Evolutionary conservation across 1,284 basidiomycete species (phyloP), one percentile per base, ranked within the genome.

Genomic region (Tylopilus sp.): DNA sequence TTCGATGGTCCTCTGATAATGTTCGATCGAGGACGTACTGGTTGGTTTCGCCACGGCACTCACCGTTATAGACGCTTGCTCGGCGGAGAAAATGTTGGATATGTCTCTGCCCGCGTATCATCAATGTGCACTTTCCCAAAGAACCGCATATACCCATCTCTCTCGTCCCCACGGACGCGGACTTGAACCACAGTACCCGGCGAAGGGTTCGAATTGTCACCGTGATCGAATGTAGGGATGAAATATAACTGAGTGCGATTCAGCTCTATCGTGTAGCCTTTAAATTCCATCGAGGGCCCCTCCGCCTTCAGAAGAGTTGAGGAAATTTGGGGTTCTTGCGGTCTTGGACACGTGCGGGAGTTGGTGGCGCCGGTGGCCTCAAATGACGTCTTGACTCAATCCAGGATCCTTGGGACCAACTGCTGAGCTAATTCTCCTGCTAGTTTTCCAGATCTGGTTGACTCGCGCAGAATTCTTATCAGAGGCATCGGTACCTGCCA

Each of bases 231-330:
- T 11, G 46, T 6, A 16, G 62, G 64, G 6, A 63, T 38, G 37
- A 64, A 64, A 36, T 66, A 56, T 16, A 63, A 28, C 16, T 48
- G 59, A 11, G 61, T 63, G 38, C 52, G 64, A 15, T 66, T 53
- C 11, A 61, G 15, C 12, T 52, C 44, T 15, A 63, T 36, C 28
- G 39, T 10, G 51, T 65, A 59, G 10, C 29, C 28, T 23, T 53
- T 38, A 18, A 18, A 15, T 15, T 28, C 28, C 44, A 44, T 46
- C 5, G 16, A 12, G 26, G 40, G 33, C 19, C 31, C 26, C 26
- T 19, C 12, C 33, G 28, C 23, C 16, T 38, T 30, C 35, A 10
- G 29, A 15, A 26, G 31, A 16, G 43, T 37, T 19, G 16, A 8
- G 25, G 13, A 3, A 34, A 18, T 6, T 12, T 7, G 10, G 13